Conservation (phyloP, 148 eudicot species). For the Diospyros lotus region DNA sequence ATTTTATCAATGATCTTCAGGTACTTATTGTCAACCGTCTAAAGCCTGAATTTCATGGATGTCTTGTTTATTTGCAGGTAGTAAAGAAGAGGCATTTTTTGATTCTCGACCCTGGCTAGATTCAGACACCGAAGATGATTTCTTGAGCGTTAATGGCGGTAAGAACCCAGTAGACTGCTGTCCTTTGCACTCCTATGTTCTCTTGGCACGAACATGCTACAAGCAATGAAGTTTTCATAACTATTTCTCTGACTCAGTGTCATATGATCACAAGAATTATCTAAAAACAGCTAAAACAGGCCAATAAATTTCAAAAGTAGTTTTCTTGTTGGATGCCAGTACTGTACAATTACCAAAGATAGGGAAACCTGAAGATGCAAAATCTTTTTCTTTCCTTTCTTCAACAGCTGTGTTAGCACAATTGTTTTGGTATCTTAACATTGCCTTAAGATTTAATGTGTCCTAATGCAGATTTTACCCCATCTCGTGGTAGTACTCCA, state of each 20-base stretch:
- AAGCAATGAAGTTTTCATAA: too few species aligned
- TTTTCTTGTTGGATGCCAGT: not conserved
- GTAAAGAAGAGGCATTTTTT: conserved; percentile 72
- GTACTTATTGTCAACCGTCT: not conserved
- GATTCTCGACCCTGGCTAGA: conserved; percentile 85
- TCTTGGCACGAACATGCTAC: too few species aligned
- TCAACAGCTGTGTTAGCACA: not conserved
- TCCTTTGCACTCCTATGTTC: too few species aligned
- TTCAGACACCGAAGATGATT: conserved; percentile 87
- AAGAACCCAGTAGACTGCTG: conserved; percentile 13
- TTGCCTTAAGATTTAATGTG: not conserved
- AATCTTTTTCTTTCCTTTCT: not conserved
- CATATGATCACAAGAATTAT: not conserved
- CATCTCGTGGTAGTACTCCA: conserved; percentile 76
- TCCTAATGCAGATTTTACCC: conserved; percentile 67
- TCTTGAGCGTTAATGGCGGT: conserved; percentile 81
- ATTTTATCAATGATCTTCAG: not conserved
- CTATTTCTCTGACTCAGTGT: too few species aligned
- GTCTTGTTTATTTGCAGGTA: conserved; percentile 39
- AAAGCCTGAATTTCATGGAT: not conserved
- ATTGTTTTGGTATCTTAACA: too few species aligned
- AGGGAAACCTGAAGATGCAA: too few species aligned
- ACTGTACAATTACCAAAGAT: too few species aligned
- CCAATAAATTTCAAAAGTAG: not conserved
- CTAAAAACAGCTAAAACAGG: not conserved